phyloP scores from a whole-genome alignment of 2,329 filamentous ascomycete genomes.

The Exophiala viscosa region DNA sequence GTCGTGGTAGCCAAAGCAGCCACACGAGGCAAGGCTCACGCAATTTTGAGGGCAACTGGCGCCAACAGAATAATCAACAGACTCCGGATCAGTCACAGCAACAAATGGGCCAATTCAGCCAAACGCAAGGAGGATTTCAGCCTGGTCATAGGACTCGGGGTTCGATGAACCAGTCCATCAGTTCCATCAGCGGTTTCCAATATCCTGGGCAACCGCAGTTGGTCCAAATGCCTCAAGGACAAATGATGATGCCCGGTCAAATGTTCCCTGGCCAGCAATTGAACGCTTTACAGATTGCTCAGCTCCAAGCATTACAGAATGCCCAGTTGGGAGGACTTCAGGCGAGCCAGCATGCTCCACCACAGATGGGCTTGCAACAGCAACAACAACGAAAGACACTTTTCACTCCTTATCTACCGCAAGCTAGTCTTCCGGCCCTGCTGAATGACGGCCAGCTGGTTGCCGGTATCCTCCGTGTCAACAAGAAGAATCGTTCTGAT shows the following conservation, averaged over 20 bases:
- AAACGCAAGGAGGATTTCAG: conserved; percentile 80
- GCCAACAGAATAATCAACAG: conserved; percentile 63
- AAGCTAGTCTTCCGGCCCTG: conserved; percentile 86
- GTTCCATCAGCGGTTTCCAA: conserved; percentile 79
- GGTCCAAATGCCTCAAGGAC: conserved; percentile 76
- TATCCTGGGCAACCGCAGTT: conserved; percentile 84
- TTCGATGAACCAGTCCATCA: conserved; percentile 83
- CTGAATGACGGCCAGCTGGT: conserved; percentile 90
- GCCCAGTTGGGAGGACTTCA: conserved; percentile 68
- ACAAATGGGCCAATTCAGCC: conserved; percentile 60
- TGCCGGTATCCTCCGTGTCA: conserved; percentile 92
- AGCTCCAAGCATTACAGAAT: conserved; percentile 88
- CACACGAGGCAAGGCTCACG: conserved; percentile 80
- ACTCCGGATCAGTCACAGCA: conserved; percentile 50
- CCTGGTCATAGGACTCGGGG: conserved; percentile 79
- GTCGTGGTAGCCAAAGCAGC: conserved; percentile 67
- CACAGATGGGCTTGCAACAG: conserved; percentile 59
- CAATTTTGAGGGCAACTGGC: conserved; percentile 98
- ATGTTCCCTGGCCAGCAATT: conserved; percentile 82
- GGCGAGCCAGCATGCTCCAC: conserved; percentile 69
- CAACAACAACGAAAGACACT: conserved; percentile 94
- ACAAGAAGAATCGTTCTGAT: conserved; percentile 99
- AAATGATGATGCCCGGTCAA: conserved; percentile 73
- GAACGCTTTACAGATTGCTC: conserved; percentile 81
- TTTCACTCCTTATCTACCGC: conserved; percentile 95